Base-by-base conservation (phyloP, 441 rosid species). In the Jatropha podagrica region DNA sequence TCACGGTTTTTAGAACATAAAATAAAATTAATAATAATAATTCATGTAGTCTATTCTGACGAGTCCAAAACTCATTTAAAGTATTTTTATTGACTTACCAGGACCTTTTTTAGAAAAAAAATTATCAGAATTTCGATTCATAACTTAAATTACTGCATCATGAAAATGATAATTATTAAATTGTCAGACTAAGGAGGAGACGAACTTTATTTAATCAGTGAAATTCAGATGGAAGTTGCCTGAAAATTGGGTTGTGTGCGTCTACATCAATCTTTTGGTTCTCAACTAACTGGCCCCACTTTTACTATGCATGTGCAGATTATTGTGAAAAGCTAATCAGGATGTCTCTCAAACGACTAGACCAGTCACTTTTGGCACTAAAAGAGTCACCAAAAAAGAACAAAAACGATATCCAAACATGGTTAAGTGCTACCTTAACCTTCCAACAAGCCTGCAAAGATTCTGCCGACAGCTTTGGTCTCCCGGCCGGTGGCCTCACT, bases 371-470 rank as follows among this genome's bases (percentile, higher is more conserved):
- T 12, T 75, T 76, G 62, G 94, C 92, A 56, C 82, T 93, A 11
- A 68, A 68, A 55, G 71, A 72, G 44, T 83, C 86, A 67, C 88
- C 81, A 0, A 71, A 11, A 11, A 75, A 81, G 63, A 79, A 81
- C 78, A 90, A 88, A 72, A 66, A 76, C 26, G 86, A 93, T 82
- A 59, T 92, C 56, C 88, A 88, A 75, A 89, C 98, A 48, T 93
- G 94, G 94, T 81, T 93, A 46, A 90, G 94, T 37, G 93, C 98
- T 17, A 91, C 88, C 72, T 17, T 92, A 74, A 87, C 96, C 8
- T 87, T 84, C 83, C 94, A 90, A 69, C 89, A 92, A 82, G 69
- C 90, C 32, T 93, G 98, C 83, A 92, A 89, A 79, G 97, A 90
- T 80, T 87, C 91, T 0, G 65, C 82, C 59, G 78, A 75, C 70